phyloP scores from a whole-genome alignment of 2,329 filamentous ascomycete species.

The Arthrobotrys sinensis region DNA sequence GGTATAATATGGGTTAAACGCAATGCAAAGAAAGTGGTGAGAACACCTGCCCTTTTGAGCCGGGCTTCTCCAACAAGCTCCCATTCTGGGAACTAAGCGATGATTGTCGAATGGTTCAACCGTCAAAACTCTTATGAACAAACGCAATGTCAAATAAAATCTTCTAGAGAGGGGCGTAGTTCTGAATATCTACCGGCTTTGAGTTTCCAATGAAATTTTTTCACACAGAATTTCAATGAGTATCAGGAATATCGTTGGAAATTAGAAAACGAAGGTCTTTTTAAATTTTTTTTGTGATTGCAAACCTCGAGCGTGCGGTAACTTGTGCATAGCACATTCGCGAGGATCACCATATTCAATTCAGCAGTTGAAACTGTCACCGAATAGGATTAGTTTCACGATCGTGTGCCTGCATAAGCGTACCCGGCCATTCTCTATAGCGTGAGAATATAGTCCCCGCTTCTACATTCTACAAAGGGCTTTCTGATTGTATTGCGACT shows the following conservation, averaged over 20 bases:
- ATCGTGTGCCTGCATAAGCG: conserved; percentile 42
- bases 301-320: background rate
- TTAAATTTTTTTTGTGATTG: background rate
- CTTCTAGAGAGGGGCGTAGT: conserved; percentile 12
- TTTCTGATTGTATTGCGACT: conserved; percentile 9
- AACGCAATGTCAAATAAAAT: background rate
- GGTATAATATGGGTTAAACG: conserved; percentile 1
- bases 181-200: background rate
- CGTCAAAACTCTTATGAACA: background rate
- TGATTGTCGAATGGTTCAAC: background rate
- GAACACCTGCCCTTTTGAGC: conserved; percentile 31
- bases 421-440: conserved; percentile 9
- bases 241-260: background rate
- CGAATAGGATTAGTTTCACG: conserved; percentile 40
- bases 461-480: conserved; percentile 40
- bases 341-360: background rate
- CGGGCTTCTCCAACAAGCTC: conserved; percentile 34
- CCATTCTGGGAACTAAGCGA: conserved; percentile 8
- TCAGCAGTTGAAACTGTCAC: conserved; percentile 2
- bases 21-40: background rate
- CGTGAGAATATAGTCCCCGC: conserved; percentile 37
- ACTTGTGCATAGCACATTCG: conserved; percentile 2
- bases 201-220: background rate
- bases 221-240: background rate
- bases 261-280: background rate